A percentile compares a stretch with the other conserved stretches of the same genome.
phyloP scores from a whole-genome alignment of 495 filamentous ascomycete genomes.

The Tuber brumale region DNA sequence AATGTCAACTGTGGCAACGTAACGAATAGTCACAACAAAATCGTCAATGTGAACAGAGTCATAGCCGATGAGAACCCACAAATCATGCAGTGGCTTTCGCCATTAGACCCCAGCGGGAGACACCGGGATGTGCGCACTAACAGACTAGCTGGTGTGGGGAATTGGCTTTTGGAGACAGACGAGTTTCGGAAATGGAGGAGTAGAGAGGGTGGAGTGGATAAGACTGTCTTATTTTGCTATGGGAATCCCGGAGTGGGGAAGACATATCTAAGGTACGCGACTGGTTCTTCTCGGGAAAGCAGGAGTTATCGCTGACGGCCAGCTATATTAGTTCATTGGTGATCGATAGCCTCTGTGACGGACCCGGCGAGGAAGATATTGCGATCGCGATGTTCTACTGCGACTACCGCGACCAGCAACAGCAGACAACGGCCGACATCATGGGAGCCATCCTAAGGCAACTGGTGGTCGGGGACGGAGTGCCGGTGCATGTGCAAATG shows the following conservation, averaged over 20 bases:
- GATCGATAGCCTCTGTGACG: background rate
- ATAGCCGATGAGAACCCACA: background rate
- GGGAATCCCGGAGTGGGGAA: background rate
- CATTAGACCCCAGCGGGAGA: background rate
- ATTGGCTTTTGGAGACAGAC: background rate
- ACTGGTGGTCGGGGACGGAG: background rate
- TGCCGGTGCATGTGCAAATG: background rate
- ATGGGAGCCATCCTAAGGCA: background rate
- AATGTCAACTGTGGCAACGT: background rate
- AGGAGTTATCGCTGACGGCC: background rate
- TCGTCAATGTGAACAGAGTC: background rate
- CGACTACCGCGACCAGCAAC: background rate
- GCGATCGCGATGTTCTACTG: background rate
- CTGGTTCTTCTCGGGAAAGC: background rate
- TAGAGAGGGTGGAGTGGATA: background rate
- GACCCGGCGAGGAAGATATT: background rate
- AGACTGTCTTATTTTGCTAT: background rate
- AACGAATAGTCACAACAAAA: background rate
- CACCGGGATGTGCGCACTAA: background rate
- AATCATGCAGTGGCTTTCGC: background rate
- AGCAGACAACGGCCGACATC: background rate
- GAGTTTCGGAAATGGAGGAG: background rate
- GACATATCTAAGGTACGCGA: background rate
- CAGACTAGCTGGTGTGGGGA: background rate
- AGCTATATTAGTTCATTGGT: background rate